These are phyloP conservation scores for Leptosphaerulina australis DNA, from an alignment of 2,329 filamentous ascomycete species.

Conservation along the genomic window DNA sequence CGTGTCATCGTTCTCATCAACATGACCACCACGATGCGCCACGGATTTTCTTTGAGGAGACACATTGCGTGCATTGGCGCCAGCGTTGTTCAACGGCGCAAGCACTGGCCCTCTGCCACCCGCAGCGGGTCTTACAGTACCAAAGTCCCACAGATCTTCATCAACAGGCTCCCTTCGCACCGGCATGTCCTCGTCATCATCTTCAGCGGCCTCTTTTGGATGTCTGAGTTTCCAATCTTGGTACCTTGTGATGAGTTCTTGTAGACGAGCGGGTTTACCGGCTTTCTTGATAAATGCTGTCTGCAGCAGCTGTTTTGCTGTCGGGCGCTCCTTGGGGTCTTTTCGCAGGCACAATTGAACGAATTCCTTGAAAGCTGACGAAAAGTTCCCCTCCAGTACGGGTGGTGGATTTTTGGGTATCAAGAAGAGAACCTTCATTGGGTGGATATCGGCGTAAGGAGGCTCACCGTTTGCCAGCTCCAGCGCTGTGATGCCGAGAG, in stretches of 20 bases:
- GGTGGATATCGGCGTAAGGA: conserved; percentile 94
- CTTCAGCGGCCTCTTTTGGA: conserved; percentile 67
- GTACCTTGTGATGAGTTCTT: conserved; percentile 90
- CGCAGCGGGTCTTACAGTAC: conserved; percentile 80
- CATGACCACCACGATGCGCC: conserved; percentile 28
- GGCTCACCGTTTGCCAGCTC: conserved; percentile 92
- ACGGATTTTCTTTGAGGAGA: conserved; percentile 46
- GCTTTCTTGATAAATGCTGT: conserved; percentile 90
- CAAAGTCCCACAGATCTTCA: conserved; percentile 98
- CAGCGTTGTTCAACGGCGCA: conserved; percentile 78
- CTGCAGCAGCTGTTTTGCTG: conserved; percentile 82
- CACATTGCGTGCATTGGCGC: conserved; percentile 71
- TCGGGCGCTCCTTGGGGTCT: conserved; percentile 86
- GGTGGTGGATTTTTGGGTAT: conserved; percentile 95
- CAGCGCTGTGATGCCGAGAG: conserved; percentile 89
- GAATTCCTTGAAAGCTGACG: conserved; percentile 58
- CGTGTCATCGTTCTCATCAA: conserved; percentile 49
- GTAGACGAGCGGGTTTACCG: conserved; percentile 95
- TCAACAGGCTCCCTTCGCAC: conserved; percentile 58
- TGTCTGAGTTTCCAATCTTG: conserved; percentile 85
- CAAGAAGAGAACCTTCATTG: conserved; percentile 96
- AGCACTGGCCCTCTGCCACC: conserved; percentile 61
- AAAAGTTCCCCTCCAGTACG: conserved; percentile 62
- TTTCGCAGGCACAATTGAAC: conserved; percentile 75
- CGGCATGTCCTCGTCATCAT: conserved; percentile 46